Percentiles rank a stretch among this genome's conserved stretches.
Evolutionary conservation across 352 stramenopile genomes (phyloP).

Genomic region (Halophytophthora polymorphica): DNA sequence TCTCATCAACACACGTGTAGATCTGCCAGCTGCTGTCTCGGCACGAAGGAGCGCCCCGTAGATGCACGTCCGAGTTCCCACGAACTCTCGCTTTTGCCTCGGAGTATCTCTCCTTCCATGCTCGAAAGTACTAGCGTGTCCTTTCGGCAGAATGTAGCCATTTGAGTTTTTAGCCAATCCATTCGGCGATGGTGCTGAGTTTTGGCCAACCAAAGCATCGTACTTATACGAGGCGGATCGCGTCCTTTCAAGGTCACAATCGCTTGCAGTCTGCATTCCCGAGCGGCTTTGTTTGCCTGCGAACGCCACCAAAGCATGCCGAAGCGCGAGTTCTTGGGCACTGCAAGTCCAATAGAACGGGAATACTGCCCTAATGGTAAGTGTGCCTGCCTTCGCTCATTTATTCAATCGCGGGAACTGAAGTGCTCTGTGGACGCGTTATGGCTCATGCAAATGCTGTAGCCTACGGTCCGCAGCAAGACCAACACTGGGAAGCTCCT

Average conservation of each 20-base stretch:
- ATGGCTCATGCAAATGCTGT: not conserved
- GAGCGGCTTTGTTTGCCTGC: too few species aligned
- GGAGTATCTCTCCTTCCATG: too few species aligned
- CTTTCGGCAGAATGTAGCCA: not conserved
- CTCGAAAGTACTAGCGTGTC: not conserved
- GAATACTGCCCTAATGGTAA: not conserved
- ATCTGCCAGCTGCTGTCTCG: not conserved
- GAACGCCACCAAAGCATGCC: too few species aligned
- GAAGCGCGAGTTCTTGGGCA: too few species aligned
- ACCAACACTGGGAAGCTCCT: not conserved
- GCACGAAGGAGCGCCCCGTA: too few species aligned
- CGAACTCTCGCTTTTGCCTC: not conserved
- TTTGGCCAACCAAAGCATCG: too few species aligned
- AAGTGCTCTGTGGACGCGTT: too few species aligned
- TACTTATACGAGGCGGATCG: not conserved
- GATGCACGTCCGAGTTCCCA: not conserved
- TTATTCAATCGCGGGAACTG: too few species aligned
- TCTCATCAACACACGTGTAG: conserved; percentile 2
- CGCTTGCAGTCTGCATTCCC: too few species aligned
- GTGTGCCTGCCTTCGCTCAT: too few species aligned
- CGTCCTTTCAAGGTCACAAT: conserved; percentile 17
- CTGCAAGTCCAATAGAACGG: not conserved
- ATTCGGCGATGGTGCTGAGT: too few species aligned
- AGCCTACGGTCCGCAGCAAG: not conserved
- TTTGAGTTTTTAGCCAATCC: not conserved